A percentile compares a stretch with the other conserved stretches of the same genome.
Conservation (phyloP, 2,329 filamentous ascomycete genomes). For the Sclerotinia trifoliorum region DNA sequence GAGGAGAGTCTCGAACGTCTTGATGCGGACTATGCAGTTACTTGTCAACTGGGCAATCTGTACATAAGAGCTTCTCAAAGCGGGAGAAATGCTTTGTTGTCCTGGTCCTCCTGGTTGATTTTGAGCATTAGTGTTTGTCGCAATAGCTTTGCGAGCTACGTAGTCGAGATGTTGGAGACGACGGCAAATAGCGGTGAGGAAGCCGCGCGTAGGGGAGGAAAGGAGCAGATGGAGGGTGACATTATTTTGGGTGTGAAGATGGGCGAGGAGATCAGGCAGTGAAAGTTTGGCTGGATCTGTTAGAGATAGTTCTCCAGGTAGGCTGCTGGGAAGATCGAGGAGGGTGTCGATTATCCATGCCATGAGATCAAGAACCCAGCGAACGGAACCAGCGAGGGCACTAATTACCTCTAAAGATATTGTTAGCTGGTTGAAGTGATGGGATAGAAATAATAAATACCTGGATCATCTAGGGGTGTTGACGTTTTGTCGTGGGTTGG, state of each 20-base stretch:
- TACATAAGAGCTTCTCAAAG: conserved; percentile 36
- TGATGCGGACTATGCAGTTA: conserved; percentile 35
- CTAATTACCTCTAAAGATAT: conserved; percentile 63
- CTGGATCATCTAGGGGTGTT: conserved; percentile 60
- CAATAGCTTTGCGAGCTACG: conserved; percentile 38
- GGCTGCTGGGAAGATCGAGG: conserved; percentile 54
- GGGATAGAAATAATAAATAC: conserved; percentile 41
- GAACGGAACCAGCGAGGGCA: conserved; percentile 69
- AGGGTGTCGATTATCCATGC: conserved; percentile 61
- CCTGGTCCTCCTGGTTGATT: conserved; percentile 16
- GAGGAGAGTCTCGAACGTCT: conserved; percentile 38
- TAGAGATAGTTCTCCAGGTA: conserved; percentile 45
- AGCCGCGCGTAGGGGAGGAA: conserved; percentile 70
- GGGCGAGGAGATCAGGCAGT: conserved; percentile 49
- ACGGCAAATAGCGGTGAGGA: conserved; percentile 67
- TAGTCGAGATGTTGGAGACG: conserved; percentile 58
- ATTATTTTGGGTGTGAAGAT: conserved; percentile 55
- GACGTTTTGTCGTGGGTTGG: conserved; percentile 57
- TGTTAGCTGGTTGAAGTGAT: neutral
- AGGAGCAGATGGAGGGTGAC: conserved; percentile 64
- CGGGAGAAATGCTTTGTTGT: conserved; percentile 29
- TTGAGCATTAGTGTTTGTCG: conserved; percentile 21
- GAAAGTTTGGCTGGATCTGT: conserved; percentile 47
- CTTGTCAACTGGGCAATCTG: conserved; percentile 38
- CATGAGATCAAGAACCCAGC: conserved; percentile 74